Conservation (phyloP, 352 stramenopile species). For the Globisporangium paroecandrum region DNA sequence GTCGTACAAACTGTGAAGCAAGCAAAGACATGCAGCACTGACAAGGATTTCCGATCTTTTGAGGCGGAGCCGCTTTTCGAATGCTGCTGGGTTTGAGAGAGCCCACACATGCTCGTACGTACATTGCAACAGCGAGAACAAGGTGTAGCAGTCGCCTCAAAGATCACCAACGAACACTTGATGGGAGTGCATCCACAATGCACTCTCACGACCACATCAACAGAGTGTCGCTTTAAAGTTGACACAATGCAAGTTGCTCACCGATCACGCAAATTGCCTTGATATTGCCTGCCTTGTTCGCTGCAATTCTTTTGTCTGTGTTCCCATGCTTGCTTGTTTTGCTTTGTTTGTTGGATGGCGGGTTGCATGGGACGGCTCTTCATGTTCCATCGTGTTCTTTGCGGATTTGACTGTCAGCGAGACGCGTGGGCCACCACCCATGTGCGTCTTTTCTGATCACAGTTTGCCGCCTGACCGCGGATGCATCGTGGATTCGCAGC, state of each 20-base stretch:
- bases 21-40: no score
- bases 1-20: not conserved
- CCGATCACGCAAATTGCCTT: not conserved
- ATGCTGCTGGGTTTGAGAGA: no score
- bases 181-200: no score
- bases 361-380: not conserved
- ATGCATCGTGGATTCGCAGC: not conserved
- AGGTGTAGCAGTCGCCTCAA: no score
- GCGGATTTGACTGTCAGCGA: not conserved
- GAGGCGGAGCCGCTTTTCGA: no score
- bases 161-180: no score
- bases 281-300: no score
- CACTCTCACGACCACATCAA: not conserved
- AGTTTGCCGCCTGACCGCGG: not conserved
- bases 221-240: not conserved
- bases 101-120: no score
- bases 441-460: not conserved
- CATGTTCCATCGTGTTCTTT: not conserved
- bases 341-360: not conserved
- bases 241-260: not conserved
- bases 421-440: not conserved
- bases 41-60: no score
- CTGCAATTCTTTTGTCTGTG: not conserved
- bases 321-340: no score
- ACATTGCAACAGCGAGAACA: no score